These are phyloP conservation scores for Candida dubliniensis DNA, from an alignment of 1,139 yeast species.

Conservation along the genomic window DNA sequence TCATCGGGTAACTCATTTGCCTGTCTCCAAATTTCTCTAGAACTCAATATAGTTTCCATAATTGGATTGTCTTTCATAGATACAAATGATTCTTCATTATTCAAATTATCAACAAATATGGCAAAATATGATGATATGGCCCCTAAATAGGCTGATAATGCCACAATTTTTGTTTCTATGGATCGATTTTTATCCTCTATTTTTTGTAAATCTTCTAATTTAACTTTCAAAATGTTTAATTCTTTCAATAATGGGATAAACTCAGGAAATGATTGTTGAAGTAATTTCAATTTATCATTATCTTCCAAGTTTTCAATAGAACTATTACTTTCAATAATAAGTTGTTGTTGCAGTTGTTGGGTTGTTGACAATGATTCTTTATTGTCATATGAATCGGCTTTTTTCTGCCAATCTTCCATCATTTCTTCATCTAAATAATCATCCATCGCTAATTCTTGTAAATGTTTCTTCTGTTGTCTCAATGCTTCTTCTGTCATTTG, in stretches of 20 bases:
- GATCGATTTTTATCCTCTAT: conserved; percentile 31
- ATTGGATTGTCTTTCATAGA: conserved; percentile 84
- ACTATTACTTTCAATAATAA: conserved; percentile 27
- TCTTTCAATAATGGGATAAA: conserved; percentile 76
- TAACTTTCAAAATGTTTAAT: conserved; percentile 46
- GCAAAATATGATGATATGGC: conserved; percentile 76
- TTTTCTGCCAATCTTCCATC: conserved; percentile 65
- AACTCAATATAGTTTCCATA: conserved; percentile 78
- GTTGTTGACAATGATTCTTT: conserved; percentile 12
- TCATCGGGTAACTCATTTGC: conserved; percentile 49
- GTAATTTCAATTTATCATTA: conserved; percentile 45
- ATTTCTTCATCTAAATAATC: conserved; percentile 85
- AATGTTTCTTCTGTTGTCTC: conserved; percentile 81
- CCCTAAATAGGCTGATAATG: conserved; percentile 76
- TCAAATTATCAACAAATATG: conserved; percentile 57
- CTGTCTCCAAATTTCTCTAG: conserved; percentile 90
- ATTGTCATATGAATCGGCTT: conserved; percentile 31
- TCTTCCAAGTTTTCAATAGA: conserved; percentile 39
- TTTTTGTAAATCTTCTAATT: conserved; percentile 33
- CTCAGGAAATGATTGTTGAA: conserved; percentile 76
- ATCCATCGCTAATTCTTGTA: conserved; percentile 74
- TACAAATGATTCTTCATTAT: conserved; percentile 51
- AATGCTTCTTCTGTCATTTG: conserved; percentile 87
- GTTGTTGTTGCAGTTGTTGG: conserved; percentile 14
- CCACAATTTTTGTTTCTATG: conserved; percentile 54